Conservation (phyloP, 176 grass and related monocot species). For the Eleusine coracana region DNA sequence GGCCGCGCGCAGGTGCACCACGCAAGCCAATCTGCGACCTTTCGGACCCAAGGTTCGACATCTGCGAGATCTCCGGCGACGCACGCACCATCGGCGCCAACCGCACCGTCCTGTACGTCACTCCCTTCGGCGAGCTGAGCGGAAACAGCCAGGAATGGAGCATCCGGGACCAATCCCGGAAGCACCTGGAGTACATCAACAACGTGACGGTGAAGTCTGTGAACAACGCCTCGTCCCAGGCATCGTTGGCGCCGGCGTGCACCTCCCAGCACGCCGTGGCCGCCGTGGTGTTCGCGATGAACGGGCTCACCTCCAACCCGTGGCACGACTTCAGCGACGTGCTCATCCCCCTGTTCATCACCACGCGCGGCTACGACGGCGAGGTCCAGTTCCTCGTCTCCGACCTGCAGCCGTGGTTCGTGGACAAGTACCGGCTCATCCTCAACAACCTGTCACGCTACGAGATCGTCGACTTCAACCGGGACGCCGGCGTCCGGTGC, state of each 20-base stretch:
- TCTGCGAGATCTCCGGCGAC: constrained; percentile 63
- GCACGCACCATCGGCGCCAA: constrained; percentile 51
- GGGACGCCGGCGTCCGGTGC: constrained; percentile 53
- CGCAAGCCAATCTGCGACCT: constrained; percentile 63
- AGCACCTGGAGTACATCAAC: constrained; percentile 47
- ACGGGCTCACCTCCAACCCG: constrained; percentile 66
- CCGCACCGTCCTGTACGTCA: constrained; percentile 53
- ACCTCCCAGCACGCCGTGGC: constrained; percentile 47
- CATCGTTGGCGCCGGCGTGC: constrained; percentile 44
- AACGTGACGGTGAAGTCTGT: constrained; percentile 54
- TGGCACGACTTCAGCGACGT: constrained; percentile 86
- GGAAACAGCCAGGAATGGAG: constrained; percentile 54
- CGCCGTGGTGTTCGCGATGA: constrained; percentile 65
- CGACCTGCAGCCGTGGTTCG: constrained; percentile 61
- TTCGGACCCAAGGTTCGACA: constrained; percentile 56
- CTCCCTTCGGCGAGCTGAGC: background rate
- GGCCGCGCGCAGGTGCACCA: constrained; percentile 1
- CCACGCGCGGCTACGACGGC: constrained; percentile 48
- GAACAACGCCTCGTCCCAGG: constrained; percentile 15
- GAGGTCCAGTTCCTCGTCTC: constrained; percentile 75
- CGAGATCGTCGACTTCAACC: constrained; percentile 61
- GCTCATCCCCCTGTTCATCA: constrained; percentile 66
- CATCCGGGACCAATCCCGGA: constrained; percentile 68
- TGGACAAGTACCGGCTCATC: constrained; percentile 60
- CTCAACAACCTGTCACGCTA: constrained; percentile 53